Conservation (phyloP, 2,329 filamentous ascomycete species). For the Juglanconis oblonga region DNA sequence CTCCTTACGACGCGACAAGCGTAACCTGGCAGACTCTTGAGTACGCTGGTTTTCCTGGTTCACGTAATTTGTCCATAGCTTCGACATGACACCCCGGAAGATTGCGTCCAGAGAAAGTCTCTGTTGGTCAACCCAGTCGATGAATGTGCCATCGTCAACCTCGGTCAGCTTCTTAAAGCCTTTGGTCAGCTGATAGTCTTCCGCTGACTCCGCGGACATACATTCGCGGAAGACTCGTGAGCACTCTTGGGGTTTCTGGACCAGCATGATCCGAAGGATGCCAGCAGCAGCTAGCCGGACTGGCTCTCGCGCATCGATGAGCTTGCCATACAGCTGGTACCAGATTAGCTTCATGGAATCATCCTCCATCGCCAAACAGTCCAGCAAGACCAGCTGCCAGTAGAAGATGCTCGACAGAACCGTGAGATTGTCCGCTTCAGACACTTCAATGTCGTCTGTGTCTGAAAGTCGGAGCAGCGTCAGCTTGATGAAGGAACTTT, state of each 20-base stretch:
- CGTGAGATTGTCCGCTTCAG: conserved; percentile 60
- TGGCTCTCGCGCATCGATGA: conserved; percentile 66
- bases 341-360: conserved; percentile 82
- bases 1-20: conserved; percentile 75
- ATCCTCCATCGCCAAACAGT: conserved; percentile 73
- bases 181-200: conserved; percentile 53
- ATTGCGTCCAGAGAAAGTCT: conserved; percentile 73
- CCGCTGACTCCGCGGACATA: conserved; percentile 64
- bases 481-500: conserved; percentile 73
- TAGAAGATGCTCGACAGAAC: conserved; percentile 87
- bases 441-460: conserved; percentile 63
- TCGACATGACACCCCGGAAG: conserved; percentile 79
- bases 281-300: conserved; percentile 76
- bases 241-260: conserved; percentile 87
- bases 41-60: conserved; percentile 76
- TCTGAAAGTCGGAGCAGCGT: conserved; percentile 81
- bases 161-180: conserved; percentile 84
- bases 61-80: conserved; percentile 86
- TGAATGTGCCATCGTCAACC: conserved; percentile 83
- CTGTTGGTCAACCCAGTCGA: conserved; percentile 84
- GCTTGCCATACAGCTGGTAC: conserved; percentile 87
- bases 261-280: conserved; percentile 86
- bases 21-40: conserved; percentile 67
- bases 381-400: conserved; percentile 90
- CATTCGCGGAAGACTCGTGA: conserved; percentile 70